Evolutionary conservation across 148 eudicot species (phyloP).

Genomic region (Persicaria tinctoria): DNA sequence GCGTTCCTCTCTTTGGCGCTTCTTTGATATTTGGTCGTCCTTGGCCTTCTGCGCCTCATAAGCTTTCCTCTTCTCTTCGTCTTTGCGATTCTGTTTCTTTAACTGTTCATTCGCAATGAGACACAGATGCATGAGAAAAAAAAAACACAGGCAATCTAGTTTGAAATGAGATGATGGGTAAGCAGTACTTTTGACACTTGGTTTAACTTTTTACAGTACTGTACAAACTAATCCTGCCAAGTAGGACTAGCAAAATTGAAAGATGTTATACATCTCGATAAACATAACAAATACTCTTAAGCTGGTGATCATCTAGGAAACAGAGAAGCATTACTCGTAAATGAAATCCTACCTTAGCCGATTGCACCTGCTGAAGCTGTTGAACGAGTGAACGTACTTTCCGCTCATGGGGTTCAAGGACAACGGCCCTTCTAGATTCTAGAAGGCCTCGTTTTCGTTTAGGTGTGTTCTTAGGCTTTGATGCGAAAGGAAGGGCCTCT

Average conservation of each 20-base stretch:
- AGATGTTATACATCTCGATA: not conserved
- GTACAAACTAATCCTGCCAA: too few relatives aligned
- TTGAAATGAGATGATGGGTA: not conserved
- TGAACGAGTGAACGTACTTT: slow-evolving; percentile 42
- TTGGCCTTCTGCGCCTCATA: slow-evolving; percentile 47
- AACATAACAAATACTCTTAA: not conserved
- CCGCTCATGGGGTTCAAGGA: slow-evolving; percentile 62
- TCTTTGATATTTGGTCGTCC: slow-evolving; percentile 50
- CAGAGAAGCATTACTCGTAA: not conserved
- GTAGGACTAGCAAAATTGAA: too few relatives aligned
- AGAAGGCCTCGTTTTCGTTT: slow-evolving; percentile 30
- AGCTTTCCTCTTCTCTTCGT: slow-evolving; percentile 49
- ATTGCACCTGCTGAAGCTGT: slow-evolving; percentile 47
- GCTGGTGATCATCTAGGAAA: not conserved
- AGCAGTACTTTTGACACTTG: not conserved
- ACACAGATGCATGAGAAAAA: not conserved
- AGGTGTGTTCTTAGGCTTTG: slow-evolving; percentile 73
- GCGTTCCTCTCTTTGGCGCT: slow-evolving; percentile 76
- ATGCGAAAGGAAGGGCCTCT: slow-evolving; percentile 58
- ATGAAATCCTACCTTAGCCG: slow-evolving; percentile 51
- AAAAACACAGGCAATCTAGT: not conserved
- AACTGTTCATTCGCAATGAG: slow-evolving; percentile 24
- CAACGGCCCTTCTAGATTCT: slow-evolving; percentile 49
- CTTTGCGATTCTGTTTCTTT: slow-evolving; percentile 56
- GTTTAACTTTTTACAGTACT: too few relatives aligned